Base-by-base conservation (phyloP, 805 yeast genomes). In the Citeromyces matritensis region DNA sequence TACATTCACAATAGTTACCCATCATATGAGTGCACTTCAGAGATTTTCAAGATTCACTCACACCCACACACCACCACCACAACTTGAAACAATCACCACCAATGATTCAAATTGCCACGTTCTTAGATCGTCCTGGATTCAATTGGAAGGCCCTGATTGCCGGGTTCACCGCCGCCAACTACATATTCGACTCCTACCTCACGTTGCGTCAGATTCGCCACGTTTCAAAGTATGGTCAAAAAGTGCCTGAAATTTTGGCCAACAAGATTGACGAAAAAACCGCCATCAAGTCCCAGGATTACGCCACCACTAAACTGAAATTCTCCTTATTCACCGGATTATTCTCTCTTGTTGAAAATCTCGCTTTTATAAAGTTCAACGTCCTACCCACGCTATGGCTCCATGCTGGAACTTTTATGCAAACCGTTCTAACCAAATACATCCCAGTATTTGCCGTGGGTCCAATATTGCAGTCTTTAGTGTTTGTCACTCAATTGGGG, bases 121-220 rank as follows among this genome's bases (percentile, higher is more conserved):
- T 17, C 21, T 56, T 78, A 37, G 94, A 84, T 47, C 58, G 55
- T 30, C 76, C 91, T 3, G 62, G 64, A 10, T 68, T 83, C 44
- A 68, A 84, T 38, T 91, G 95, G 95, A 84, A 83, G 47, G 44
- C 63, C 9, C 58, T 86, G 28, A 69, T 88, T 30, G 50, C 80
- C 29, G 81, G 85, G 2, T 73, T 84, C 45, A 66, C 93, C 4
- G 59, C 77, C 10, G 81, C 80, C 23, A 80, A 84, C 48, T 84
- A 67, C 45, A 53, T 64, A 3, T 85, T 85, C 49, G 91, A 83
- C 42, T 63, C 78, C 4, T 77, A 76, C 47, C 58, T 91, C 33
- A 68, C 73, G 30, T 67, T 63, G 40, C 76, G 96, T 44, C 97
- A 91, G 51, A 80, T 78, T 49, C 64, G 61, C 41, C 76, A 75